Percentiles rank a stretch among this genome's conserved stretches.
phyloP scores from a whole-genome alignment of 805 yeast species.

The Spathaspora girioi region DNA sequence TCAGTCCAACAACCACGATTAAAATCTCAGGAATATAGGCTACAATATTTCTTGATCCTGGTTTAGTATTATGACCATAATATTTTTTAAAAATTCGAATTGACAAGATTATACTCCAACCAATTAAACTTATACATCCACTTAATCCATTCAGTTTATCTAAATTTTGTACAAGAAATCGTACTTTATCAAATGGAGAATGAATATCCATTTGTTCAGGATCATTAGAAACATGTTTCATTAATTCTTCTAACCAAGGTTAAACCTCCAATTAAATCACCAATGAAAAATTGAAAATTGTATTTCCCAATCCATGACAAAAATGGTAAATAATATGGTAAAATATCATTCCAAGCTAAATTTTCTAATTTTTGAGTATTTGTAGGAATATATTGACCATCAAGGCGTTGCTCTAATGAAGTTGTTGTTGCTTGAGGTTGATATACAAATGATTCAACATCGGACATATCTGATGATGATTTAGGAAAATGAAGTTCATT shows the following conservation, averaged over 20 bases:
- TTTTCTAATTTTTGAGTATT: conserved; percentile 16
- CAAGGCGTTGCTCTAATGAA: neutral
- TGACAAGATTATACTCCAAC: conserved; percentile 49
- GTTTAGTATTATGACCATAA: conserved; percentile 13
- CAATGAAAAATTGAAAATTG: conserved; percentile 31
- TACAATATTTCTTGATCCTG: conserved; percentile 27
- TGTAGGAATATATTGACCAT: conserved; percentile 20
- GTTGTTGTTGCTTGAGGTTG: neutral
- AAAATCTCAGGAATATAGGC: conserved; percentile 84
- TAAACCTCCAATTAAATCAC: conserved; percentile 79
- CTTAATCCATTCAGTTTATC: conserved; percentile 55
- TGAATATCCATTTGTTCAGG: conserved; percentile 34
- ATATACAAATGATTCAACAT: conserved; percentile 7
- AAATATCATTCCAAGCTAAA: conserved; percentile 24
- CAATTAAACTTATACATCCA: conserved; percentile 50
- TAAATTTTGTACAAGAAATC: conserved; percentile 51
- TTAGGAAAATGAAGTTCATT: neutral
- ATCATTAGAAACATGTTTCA: conserved; percentile 35
- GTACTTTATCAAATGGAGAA: conserved; percentile 67
- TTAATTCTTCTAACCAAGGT: conserved; percentile 64
- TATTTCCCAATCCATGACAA: conserved; percentile 65
- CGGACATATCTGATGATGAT: conserved; percentile 1
- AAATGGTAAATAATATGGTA: conserved; percentile 67
- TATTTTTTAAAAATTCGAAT: conserved; percentile 36
- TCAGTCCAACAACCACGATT: conserved; percentile 61